These are phyloP conservation scores for Phytophthora pluvialis DNA, from an alignment of 352 stramenopile genomes.

Conservation along the genomic window DNA sequence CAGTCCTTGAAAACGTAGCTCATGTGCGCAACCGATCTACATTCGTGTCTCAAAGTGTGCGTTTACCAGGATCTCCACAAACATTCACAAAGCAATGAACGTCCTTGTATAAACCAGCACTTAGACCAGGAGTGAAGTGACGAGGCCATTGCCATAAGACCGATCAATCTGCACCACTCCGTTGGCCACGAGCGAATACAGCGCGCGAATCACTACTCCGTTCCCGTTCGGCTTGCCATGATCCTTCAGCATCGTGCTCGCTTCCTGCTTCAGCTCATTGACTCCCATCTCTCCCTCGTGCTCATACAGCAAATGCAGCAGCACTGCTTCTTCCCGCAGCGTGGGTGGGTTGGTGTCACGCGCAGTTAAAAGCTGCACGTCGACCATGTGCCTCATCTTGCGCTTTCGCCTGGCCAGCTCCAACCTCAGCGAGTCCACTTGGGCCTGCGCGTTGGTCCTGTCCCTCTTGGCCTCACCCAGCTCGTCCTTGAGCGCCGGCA, in stretches of 20 bases:
- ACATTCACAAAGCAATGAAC: too few relatives aligned
- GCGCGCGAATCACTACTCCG: constrained; percentile 54
- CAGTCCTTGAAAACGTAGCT: too few relatives aligned
- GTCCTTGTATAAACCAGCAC: too few relatives aligned
- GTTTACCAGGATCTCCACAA: too few relatives aligned
- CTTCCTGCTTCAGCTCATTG: constrained; percentile 65
- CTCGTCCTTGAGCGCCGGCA: constrained; percentile 46
- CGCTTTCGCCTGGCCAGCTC: constrained; percentile 52
- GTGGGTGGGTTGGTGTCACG: constrained; percentile 51
- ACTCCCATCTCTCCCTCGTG: constrained; percentile 71
- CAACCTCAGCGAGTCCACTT: constrained; percentile 50
- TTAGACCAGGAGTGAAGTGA: constrained; percentile 70
- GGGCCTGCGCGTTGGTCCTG: constrained; percentile 27
- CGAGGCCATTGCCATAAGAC: constrained; percentile 65
- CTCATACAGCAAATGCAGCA: constrained; percentile 68
- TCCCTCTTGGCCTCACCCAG: constrained; percentile 37
- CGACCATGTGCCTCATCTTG: constrained; percentile 76
- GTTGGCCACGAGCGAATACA: constrained; percentile 75
- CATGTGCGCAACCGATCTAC: too few relatives aligned
- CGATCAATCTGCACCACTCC: constrained; percentile 78
- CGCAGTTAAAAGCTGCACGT: constrained; percentile 61
- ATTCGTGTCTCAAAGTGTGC: too few relatives aligned
- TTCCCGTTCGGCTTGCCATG: constrained; percentile 54
- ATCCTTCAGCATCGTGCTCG: constrained; percentile 45
- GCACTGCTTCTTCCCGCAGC: constrained; percentile 60